A percentile compares a stretch with the other conserved stretches of the same genome.
phyloP scores from a whole-genome alignment of 75 land plant species.

The Picea sitchensis region DNA sequence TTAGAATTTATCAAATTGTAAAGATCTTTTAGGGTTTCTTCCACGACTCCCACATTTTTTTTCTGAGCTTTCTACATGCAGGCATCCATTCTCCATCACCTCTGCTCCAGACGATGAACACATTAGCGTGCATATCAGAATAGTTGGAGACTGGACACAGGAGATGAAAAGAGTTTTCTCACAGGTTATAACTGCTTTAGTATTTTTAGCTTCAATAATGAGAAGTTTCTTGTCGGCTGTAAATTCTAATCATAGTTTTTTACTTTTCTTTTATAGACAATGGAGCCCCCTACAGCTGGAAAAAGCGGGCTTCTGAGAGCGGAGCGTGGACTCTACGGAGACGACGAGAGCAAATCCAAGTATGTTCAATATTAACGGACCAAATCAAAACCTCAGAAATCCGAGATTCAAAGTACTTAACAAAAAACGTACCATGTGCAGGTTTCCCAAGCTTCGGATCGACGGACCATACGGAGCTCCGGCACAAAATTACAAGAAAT shows the following conservation, averaged over 20 bases:
- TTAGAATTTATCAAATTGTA: background rate
- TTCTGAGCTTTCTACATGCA: background rate
- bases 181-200: conserved; percentile 14
- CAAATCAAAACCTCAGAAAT: background rate
- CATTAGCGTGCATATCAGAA: conserved; percentile 61
- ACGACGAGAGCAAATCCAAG: background rate
- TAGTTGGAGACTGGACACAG: conserved; percentile 53
- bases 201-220: background rate
- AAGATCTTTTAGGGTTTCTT: background rate
- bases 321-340: conserved; percentile 17
- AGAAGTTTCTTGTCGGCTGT: no score
- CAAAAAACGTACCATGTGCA: conserved; percentile 1
- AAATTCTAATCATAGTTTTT: background rate
- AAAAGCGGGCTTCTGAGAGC: conserved; percentile 76
- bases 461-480: conserved; percentile 77
- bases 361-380: background rate
- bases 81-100: conserved; percentile 74
- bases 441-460: conserved; percentile 49
- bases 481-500: conserved; percentile 59
- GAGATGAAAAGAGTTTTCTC: conserved; percentile 37
- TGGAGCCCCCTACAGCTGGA: conserved; percentile 46
- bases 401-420: background rate
- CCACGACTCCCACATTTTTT: background rate
- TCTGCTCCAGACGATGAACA: conserved; percentile 59
- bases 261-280: conserved; percentile 12